A percentile compares a stretch with the other conserved stretches of the same genome.
Conservation (phyloP, 1,284 basidiomycete genomes). For the Malassezia arunalokei region DNA sequence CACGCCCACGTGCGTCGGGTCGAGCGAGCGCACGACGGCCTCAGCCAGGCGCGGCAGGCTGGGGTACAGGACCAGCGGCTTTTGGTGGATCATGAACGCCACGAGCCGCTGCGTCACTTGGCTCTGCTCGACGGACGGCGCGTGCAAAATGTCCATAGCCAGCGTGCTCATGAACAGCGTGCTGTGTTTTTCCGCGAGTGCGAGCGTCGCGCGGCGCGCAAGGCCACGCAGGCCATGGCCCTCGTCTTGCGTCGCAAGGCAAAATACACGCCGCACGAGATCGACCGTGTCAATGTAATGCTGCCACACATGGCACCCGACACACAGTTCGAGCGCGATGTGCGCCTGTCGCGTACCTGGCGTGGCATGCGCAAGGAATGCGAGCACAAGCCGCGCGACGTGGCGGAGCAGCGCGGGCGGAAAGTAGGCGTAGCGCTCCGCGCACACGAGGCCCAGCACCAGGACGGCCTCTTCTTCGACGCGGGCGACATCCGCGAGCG, state of each 20-base stretch:
- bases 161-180: slow-evolving; percentile 90
- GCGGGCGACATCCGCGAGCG: neutral
- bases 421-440: slow-evolving; percentile 66
- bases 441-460: slow-evolving; percentile 55
- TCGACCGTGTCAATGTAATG: slow-evolving; percentile 83
- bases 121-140: slow-evolving; percentile 63
- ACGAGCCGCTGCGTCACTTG: slow-evolving; percentile 84
- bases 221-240: slow-evolving; percentile 22
- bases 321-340: slow-evolving; percentile 75
- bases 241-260: slow-evolving; percentile 57
- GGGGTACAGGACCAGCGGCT: slow-evolving; percentile 70
- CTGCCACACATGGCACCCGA: slow-evolving; percentile 86
- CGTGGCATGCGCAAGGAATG: slow-evolving; percentile 6
- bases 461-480: slow-evolving; percentile 6
- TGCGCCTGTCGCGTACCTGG: slow-evolving; percentile 54
- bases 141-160: slow-evolving; percentile 75
- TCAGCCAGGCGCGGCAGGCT: slow-evolving; percentile 79
- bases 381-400: slow-evolving; percentile 65
- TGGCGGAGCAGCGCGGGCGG: slow-evolving; percentile 64
- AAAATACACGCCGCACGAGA: slow-evolving; percentile 72
- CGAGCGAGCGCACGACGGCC: slow-evolving; percentile 88
- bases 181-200: slow-evolving; percentile 71
- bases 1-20: slow-evolving; percentile 71
- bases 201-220: slow-evolving; percentile 68
- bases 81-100: slow-evolving; percentile 79